Percentiles rank a stretch among this genome's conserved stretches.
Conservation (phyloP, 495 filamentous ascomycete species). For the Xanthoparmelia taractica region DNA sequence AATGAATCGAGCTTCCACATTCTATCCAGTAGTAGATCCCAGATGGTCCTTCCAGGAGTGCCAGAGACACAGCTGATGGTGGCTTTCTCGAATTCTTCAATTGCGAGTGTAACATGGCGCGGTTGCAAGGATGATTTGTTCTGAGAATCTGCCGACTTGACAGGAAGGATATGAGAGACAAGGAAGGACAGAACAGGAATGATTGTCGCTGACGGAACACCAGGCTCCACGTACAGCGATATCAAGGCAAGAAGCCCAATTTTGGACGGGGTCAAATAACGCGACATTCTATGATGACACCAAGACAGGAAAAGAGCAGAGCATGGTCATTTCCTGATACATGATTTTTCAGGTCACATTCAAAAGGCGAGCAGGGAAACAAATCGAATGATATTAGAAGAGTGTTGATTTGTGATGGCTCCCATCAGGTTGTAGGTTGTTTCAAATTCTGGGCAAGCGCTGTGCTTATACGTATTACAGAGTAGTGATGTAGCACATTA, state of each 20-base stretch:
- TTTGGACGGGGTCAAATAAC: constrained; percentile 78
- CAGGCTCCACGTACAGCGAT: constrained; percentile 66
- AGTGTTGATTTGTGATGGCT: neutral
- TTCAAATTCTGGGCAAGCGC: no score
- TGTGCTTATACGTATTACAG: neutral
- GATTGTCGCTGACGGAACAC: constrained; percentile 65
- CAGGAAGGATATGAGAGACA: constrained; percentile 59
- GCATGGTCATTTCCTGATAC: neutral
- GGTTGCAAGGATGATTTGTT: constrained; percentile 30
- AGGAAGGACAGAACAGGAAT: constrained; percentile 85
- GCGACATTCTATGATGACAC: constrained; percentile 46
- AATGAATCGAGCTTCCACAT: constrained; percentile 80
- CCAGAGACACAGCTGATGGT: constrained; percentile 54
- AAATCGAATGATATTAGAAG: neutral
- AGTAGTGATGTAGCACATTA: neutral
- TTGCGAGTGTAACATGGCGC: constrained; percentile 46
- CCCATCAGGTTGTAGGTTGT: neutral
- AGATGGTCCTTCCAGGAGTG: constrained; percentile 69
- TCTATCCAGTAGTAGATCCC: constrained; percentile 77
- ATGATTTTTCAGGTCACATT: neutral
- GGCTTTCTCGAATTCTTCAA: constrained; percentile 59
- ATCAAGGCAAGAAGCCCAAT: constrained; percentile 74
- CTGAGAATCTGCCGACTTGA: constrained; percentile 27
- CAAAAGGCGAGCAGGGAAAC: neutral
- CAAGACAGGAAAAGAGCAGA: neutral